Conservation (phyloP, 768 basidiomycete species). For the Naganishia randhawae region DNA sequence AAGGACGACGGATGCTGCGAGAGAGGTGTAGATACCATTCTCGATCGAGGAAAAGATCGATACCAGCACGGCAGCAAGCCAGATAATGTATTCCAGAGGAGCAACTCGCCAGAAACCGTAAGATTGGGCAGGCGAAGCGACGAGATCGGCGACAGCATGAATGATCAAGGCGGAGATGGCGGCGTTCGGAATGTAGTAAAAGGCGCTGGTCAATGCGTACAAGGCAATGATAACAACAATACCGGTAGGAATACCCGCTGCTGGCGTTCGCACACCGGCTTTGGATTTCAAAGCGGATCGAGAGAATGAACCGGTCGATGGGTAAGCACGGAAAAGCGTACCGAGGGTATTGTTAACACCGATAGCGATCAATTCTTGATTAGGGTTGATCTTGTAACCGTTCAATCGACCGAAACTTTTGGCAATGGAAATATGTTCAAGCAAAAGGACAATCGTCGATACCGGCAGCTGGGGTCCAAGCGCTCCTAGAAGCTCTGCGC, state of each 20-base stretch:
- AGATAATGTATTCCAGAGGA: slow-evolving; percentile 87
- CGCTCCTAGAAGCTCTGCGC: slow-evolving; percentile 59
- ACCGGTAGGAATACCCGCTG: slow-evolving; percentile 78
- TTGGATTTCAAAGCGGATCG: slow-evolving; percentile 95
- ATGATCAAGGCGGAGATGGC: slow-evolving; percentile 88
- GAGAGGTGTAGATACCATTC: slow-evolving; percentile 65
- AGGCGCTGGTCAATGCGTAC: slow-evolving; percentile 88
- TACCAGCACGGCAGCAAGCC: slow-evolving; percentile 77
- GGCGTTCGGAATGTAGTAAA: slow-evolving; percentile 62
- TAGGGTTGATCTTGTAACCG: slow-evolving; percentile 78
- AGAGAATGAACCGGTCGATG: slow-evolving; percentile 96
- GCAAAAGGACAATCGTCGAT: slow-evolving; percentile 59
- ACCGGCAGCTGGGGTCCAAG: slow-evolving; percentile 65
- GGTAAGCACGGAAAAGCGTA: slow-evolving; percentile 83
- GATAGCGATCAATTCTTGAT: slow-evolving; percentile 93
- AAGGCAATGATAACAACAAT: slow-evolving; percentile 87
- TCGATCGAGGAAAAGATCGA: slow-evolving; percentile 93
- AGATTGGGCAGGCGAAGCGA: slow-evolving; percentile 74
- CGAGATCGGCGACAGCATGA: slow-evolving; percentile 73
- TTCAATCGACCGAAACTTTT: slow-evolving; percentile 92
- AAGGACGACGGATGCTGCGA: slow-evolving; percentile 71
- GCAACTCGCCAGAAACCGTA: slow-evolving; percentile 91
- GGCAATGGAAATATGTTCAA: slow-evolving; percentile 97
- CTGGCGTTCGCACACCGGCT: slow-evolving; percentile 93
- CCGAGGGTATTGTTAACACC: slow-evolving; percentile 94